phyloP scores from a whole-genome alignment of 805 yeast species.

The Wickerhamomyces alni region DNA sequence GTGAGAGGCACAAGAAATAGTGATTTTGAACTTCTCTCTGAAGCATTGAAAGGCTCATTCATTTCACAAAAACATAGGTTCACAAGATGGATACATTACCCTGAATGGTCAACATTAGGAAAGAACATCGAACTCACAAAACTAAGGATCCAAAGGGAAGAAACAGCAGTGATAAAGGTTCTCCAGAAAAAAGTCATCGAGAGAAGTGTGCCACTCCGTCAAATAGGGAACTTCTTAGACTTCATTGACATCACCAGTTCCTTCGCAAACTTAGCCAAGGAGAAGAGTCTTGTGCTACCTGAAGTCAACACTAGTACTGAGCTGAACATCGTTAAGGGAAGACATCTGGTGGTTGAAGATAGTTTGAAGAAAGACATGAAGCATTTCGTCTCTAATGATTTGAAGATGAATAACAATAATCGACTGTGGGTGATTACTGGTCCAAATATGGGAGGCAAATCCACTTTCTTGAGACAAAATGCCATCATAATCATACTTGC shows the following conservation, averaged over 20 bases:
- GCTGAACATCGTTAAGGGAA: conserved; percentile 54
- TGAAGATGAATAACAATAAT: conserved; percentile 44
- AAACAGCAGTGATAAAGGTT: conserved; percentile 42
- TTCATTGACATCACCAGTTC: conserved; percentile 67
- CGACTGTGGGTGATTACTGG: conserved; percentile 82
- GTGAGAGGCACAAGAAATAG: conserved; percentile 21
- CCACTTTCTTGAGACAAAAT: conserved; percentile 83
- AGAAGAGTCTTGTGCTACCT: conserved; percentile 64
- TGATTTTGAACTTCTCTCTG: conserved; percentile 4
- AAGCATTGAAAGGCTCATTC: conserved; percentile 17
- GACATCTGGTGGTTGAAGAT: conserved; percentile 85
- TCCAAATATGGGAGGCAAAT: conserved; percentile 97
- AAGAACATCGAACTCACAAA: conserved; percentile 36
- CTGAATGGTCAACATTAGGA: conserved; percentile 52
- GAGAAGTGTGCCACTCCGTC: conserved; percentile 40
- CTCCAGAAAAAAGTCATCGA: conserved; percentile 43
- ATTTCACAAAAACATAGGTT: conserved; percentile 35
- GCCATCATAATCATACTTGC: conserved; percentile 85
- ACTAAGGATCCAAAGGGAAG: conserved; percentile 48
- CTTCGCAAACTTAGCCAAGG: conserved; percentile 67
- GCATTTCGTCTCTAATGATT: conserved; percentile 79
- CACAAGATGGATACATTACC: conserved; percentile 38
- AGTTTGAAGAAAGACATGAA: conserved; percentile 35
- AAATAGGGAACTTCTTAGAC: conserved; percentile 48
- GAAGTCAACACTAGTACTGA: conserved; percentile 40